These are phyloP conservation scores for Leccinum obscurum DNA, from an alignment of 768 basidiomycete genomes.

Conservation along the genomic window DNA sequence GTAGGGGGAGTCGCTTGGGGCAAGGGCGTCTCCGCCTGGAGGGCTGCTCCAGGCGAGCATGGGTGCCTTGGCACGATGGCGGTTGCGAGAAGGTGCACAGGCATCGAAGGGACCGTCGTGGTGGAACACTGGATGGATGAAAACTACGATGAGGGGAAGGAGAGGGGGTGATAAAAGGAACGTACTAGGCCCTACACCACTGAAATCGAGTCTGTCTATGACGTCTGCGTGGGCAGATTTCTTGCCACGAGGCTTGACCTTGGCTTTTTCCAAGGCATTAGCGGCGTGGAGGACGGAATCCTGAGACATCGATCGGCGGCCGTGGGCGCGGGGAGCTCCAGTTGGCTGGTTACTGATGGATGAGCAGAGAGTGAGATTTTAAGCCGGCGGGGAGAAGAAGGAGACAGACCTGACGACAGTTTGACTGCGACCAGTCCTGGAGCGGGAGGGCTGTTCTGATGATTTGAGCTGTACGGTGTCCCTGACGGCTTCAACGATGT, in stretches of 20 bases:
- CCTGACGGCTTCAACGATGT: slow-evolving; percentile 62
- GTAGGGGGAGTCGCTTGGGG: slow-evolving; percentile 49
- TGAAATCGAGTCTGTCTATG: slow-evolving; percentile 86
- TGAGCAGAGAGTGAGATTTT: slow-evolving; percentile 20
- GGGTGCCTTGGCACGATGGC: slow-evolving; percentile 74
- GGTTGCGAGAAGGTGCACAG: slow-evolving; percentile 87
- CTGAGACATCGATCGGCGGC: slow-evolving; percentile 50
- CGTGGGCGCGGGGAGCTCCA: slow-evolving; percentile 26
- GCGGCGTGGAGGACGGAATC: slow-evolving; percentile 44
- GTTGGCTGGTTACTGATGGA: slow-evolving; percentile 24
- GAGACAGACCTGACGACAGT: slow-evolving; percentile 40
- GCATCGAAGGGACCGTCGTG: slow-evolving; percentile 93
- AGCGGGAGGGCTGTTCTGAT: slow-evolving; percentile 42
- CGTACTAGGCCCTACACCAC: slow-evolving; percentile 82
- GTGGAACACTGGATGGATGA: slow-evolving; percentile 67
- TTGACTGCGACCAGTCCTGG: slow-evolving; percentile 57
- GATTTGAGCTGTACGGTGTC: slow-evolving; percentile 64
- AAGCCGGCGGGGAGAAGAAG: slow-evolving; percentile 5
- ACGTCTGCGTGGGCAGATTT: slow-evolving; percentile 87
- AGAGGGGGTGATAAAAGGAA: slow-evolving; percentile 20
- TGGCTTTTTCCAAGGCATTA: slow-evolving; percentile 45
- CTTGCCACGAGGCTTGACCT: slow-evolving; percentile 51
- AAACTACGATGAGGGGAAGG: slow-evolving; percentile 3
- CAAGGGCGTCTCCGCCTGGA: slow-evolving; percentile 41
- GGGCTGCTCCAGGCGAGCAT: slow-evolving; percentile 71